phyloP scores from a whole-genome alignment of 352 stramenopile species.

The Globisporangium carolinianum region DNA sequence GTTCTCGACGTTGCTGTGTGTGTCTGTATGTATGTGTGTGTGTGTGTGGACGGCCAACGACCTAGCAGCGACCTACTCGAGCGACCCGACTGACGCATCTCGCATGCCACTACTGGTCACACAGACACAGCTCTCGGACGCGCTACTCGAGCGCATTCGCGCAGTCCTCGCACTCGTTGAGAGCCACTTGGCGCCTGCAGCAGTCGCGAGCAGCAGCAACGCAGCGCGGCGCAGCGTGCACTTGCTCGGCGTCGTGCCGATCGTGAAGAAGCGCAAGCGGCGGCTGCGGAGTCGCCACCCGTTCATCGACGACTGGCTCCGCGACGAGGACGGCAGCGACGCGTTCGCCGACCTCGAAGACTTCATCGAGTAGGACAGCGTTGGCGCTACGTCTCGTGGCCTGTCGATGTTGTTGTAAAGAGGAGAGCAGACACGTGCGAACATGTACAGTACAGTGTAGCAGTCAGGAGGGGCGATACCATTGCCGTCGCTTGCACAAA shows the following conservation, averaged over 20 bases:
- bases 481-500: background rate
- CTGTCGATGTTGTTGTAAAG: background rate
- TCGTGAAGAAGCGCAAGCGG: constrained; percentile 45
- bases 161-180: constrained; percentile 31
- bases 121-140: constrained; percentile 20
- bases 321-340: constrained; percentile 62
- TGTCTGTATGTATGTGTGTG: background rate
- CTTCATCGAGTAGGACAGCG: constrained; percentile 45
- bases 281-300: constrained; percentile 58
- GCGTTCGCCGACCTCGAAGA: constrained; percentile 70
- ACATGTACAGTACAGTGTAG: no score
- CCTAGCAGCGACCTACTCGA: no score
- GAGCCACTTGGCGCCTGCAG: constrained; percentile 22
- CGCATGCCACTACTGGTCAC: background rate
- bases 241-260: constrained; percentile 44
- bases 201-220: constrained; percentile 1
- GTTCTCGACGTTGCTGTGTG: no score
- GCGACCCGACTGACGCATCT: background rate
- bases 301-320: constrained; percentile 70
- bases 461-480: no score
- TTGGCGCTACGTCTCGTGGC: background rate
- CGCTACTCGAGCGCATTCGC: constrained; percentile 21
- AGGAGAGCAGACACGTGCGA: background rate
- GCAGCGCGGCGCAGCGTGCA: constrained; percentile 21
- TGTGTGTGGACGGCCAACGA: background rate